These are phyloP conservation scores for Phytophthora citrophthora DNA, from an alignment of 352 stramenopile genomes.

Conservation along the genomic window DNA sequence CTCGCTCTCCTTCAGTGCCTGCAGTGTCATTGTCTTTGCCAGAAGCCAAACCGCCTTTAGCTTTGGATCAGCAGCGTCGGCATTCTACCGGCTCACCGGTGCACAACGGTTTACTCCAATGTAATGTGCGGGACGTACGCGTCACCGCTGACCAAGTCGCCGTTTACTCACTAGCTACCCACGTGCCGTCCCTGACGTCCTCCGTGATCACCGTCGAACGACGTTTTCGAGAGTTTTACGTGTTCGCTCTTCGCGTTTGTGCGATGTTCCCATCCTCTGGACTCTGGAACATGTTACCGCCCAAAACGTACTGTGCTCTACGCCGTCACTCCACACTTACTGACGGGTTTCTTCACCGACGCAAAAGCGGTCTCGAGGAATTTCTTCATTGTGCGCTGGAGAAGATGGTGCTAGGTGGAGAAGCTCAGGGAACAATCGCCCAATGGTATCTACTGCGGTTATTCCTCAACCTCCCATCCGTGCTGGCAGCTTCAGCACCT, in stretches of 20 bases:
- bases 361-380: slow-evolving; percentile 71
- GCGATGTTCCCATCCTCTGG: slow-evolving; percentile 68
- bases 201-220: slow-evolving; percentile 51
- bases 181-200: slow-evolving; percentile 29
- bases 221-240: slow-evolving; percentile 82
- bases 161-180: slow-evolving; percentile 66
- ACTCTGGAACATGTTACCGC: slow-evolving; percentile 62
- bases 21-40: slow-evolving; percentile 6
- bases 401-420: slow-evolving; percentile 58
- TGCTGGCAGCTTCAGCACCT: slow-evolving; percentile 26
- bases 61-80: slow-evolving; percentile 1
- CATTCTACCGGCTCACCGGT: slow-evolving; percentile 2
- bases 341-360: slow-evolving; percentile 66
- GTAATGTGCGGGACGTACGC: slow-evolving; percentile 58
- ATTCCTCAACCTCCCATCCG: slow-evolving; percentile 64
- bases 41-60: background rate
- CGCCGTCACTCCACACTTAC: slow-evolving; percentile 30
- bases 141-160: slow-evolving; percentile 59
- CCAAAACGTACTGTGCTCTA: slow-evolving; percentile 72
- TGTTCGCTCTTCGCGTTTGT: slow-evolving; percentile 64
- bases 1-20: slow-evolving; percentile 8
- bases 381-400: slow-evolving; percentile 68
- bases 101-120: slow-evolving; percentile 45
- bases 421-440: slow-evolving; percentile 49
- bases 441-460: slow-evolving; percentile 77